phyloP scores from a whole-genome alignment of 257 asterid species.

The Leonotis leonurus region DNA sequence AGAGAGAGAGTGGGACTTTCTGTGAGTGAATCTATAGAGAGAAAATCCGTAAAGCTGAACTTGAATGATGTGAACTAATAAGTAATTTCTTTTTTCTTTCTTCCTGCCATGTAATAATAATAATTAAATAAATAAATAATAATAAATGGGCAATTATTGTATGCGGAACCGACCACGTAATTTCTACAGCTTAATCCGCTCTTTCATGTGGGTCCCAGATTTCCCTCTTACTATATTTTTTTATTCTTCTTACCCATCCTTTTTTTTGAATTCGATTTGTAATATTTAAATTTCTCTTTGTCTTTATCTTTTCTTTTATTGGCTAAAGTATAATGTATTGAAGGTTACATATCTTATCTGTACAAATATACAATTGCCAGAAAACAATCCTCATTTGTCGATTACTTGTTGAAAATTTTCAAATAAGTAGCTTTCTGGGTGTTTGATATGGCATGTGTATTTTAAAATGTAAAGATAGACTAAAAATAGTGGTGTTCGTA shows the following conservation, averaged over 20 bases:
- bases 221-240: background rate
- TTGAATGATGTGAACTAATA: slow-evolving; percentile 14
- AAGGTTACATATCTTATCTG: too few relatives aligned
- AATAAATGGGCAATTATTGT: slow-evolving; percentile 16
- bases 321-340: background rate
- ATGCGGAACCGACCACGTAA: slow-evolving; percentile 19
- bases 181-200: slow-evolving; percentile 5
- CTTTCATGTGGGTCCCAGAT: background rate
- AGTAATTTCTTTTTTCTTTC: background rate
- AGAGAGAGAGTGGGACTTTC: slow-evolving; percentile 8
- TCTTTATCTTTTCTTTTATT: background rate
- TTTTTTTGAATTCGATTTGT: background rate
- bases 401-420: too few relatives aligned
- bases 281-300: background rate
- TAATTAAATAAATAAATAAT: background rate
- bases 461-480: too few relatives aligned
- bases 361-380: too few relatives aligned
- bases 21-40: slow-evolving; percentile 8
- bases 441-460: too few relatives aligned
- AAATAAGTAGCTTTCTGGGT: too few relatives aligned
- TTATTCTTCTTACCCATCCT: background rate
- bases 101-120: too few relatives aligned
- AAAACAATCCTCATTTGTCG: too few relatives aligned
- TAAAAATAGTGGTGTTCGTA: too few relatives aligned
- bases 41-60: slow-evolving; percentile 14